A percentile compares a stretch with the other conserved stretches of the same genome.
Evolutionary conservation across 2,329 filamentous ascomycete species (phyloP).

Genomic region (Ophiosphaerella narmari): DNA sequence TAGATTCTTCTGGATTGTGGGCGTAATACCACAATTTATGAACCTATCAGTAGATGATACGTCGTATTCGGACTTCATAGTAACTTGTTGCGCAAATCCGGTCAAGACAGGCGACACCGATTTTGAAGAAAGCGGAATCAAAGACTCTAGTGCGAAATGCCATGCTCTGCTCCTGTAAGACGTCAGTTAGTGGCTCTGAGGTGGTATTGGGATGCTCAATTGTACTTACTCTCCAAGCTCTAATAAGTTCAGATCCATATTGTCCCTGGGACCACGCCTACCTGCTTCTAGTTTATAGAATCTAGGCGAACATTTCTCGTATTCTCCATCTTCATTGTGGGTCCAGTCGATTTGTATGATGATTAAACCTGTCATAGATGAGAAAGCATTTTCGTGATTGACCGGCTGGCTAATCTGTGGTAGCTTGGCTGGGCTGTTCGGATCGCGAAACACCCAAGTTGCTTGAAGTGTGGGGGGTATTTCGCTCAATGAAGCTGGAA

Average conservation of each 20-base stretch:
- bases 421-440: constrained; percentile 13
- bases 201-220: no score
- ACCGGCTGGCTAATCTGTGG: constrained; percentile 1
- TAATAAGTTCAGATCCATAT: constrained; percentile 41
- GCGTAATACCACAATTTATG: constrained; percentile 20
- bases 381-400: neutral
- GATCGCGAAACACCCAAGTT: constrained; percentile 37
- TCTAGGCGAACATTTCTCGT: constrained; percentile 31
- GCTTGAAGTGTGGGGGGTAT: constrained; percentile 31
- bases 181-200: constrained; percentile 16
- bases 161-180: constrained; percentile 28
- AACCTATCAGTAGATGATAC: constrained; percentile 20
- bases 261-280: constrained; percentile 13
- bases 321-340: constrained; percentile 33
- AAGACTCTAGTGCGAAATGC: constrained; percentile 37
- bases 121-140: constrained; percentile 19
- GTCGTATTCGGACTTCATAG: constrained; percentile 21
- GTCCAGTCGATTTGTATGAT: constrained; percentile 41
- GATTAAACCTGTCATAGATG: constrained; percentile 7
- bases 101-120: constrained; percentile 26
- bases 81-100: constrained; percentile 27
- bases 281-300: constrained; percentile 29
- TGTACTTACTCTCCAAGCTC: constrained; percentile 35
- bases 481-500: constrained; percentile 17
- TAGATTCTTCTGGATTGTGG: constrained; percentile 18